Evolutionary conservation across 768 basidiomycete species (phyloP).

Genomic region (Auriculariales sp.): DNA sequence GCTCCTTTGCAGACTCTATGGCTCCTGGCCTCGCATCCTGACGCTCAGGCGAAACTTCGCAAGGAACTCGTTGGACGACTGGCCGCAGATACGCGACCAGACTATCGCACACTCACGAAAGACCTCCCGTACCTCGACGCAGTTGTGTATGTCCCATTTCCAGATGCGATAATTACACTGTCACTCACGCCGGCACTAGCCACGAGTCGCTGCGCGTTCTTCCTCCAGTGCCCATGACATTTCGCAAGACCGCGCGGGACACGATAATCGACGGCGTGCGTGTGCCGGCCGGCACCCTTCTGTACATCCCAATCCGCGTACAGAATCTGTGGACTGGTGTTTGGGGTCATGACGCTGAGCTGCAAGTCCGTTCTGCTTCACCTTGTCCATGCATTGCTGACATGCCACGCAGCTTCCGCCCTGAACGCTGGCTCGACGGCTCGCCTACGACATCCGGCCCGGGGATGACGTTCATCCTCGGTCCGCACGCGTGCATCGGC

Average conservation of each 20-base stretch:
- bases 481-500: constrained; percentile 32
- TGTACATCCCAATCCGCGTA: constrained; percentile 31
- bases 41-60: constrained; percentile 34
- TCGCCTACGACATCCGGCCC: constrained; percentile 21
- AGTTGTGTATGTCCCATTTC: constrained; percentile 9
- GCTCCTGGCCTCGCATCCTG: constrained; percentile 36
- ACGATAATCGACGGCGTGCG: constrained; percentile 23
- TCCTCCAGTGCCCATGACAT: constrained; percentile 12
- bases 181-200: background rate
- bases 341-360: constrained; percentile 38
- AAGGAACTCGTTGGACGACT: constrained; percentile 34
- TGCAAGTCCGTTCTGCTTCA: constrained; percentile 15
- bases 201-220: constrained; percentile 11
- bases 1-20: constrained; percentile 28
- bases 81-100: constrained; percentile 5
- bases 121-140: constrained; percentile 5
- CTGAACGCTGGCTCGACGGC: constrained; percentile 30
- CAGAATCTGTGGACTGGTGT: constrained; percentile 34
- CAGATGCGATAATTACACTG: background rate
- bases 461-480: constrained; percentile 26
- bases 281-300: constrained; percentile 28
- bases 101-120: constrained; percentile 9
- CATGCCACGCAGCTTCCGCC: constrained; percentile 22
- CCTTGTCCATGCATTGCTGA: background rate
- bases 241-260: constrained; percentile 7